These are phyloP conservation scores for Trametes meyenii DNA, from an alignment of 768 basidiomycete genomes.

Conservation along the genomic window DNA sequence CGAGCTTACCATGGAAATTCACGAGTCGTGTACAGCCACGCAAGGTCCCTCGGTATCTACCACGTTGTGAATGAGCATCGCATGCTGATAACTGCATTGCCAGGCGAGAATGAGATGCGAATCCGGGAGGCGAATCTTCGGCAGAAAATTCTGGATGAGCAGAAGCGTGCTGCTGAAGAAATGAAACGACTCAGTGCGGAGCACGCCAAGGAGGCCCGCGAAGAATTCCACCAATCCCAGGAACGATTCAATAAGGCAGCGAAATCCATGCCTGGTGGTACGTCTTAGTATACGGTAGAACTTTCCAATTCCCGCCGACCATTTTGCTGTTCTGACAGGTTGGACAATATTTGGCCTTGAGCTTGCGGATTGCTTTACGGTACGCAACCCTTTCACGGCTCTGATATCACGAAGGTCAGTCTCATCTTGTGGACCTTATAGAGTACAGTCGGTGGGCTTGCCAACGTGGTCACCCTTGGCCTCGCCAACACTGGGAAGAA, in stretches of 20 bases:
- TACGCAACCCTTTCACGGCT: neutral
- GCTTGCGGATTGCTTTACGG: neutral
- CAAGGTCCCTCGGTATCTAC: neutral
- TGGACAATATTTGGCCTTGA: neutral
- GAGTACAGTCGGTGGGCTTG: neutral
- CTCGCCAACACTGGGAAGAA: neutral
- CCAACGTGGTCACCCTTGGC: neutral
- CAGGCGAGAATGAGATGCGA: neutral
- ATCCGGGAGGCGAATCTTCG: neutral
- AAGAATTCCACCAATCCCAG: neutral
- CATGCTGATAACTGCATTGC: neutral
- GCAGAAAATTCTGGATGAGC: neutral
- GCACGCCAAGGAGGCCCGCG: neutral
- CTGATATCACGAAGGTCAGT: neutral
- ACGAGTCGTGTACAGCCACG: neutral
- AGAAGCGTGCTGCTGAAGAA: slow-evolving; percentile 1
- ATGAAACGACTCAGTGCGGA: slow-evolving; percentile 1
- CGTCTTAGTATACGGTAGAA: neutral
- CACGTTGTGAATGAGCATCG: neutral
- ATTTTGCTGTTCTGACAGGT: neutral
- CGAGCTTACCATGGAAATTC: slow-evolving; percentile 9
- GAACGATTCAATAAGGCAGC: neutral
- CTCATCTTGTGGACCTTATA: neutral
- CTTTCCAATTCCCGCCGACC: neutral
- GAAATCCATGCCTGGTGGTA: neutral